Evolutionary conservation across 2,329 filamentous ascomycete species (phyloP), one percentile per base, ranked within the genome.

Genomic region (Cladosporium austrohemisphaericum): DNA sequence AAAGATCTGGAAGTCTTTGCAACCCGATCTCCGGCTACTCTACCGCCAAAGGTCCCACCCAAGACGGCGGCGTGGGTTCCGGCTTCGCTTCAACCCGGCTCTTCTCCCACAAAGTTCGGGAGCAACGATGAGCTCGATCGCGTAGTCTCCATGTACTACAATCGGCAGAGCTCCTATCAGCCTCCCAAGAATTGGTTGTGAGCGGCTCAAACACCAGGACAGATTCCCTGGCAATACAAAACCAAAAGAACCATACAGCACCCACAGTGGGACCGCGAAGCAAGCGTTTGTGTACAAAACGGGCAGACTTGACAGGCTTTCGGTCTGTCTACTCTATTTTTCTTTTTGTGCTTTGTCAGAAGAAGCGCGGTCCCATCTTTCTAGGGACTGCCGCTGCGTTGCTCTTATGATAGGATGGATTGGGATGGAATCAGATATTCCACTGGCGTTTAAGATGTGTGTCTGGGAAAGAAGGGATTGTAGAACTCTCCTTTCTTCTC

Each of bases 1-100:
- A 78, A 25, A 38, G 25, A 28, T 5, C 4, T 37, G 33, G 32
- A 47, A 13, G 33, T 29, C 13, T 25, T 23, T n/a, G 25, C 19
- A 13, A 23, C 11, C 4, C 44, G 11, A 38, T 20, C 35, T 25
- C 44, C 44, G 1, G 11, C 41, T 4, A 31, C 44, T n/a, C 32
- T 35, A 8, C 44, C 44, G 7, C 43, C 43, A 5, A 20, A 36
- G 7, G 25, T 47, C n/a, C 44, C 44, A 13, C 13, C 25, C 8
- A 32, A 13, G 16, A 14, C 38, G 33, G 26, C 14, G 16, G 11
- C 31, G 13, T 18, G 25, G 22, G 16, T 38, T 31, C 44, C 44
- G 3, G 22, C 18, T 14, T 23, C 33, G 9, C 44, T 31, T 8
- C 33, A 31, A n/a, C 44, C 44, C 6, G 44, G 33, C 14, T 5